A percentile compares a stretch with the other conserved stretches of the same genome.
phyloP scores from a whole-genome alignment of 768 basidiomycete species.

The Kwoniella botswanensis region DNA sequence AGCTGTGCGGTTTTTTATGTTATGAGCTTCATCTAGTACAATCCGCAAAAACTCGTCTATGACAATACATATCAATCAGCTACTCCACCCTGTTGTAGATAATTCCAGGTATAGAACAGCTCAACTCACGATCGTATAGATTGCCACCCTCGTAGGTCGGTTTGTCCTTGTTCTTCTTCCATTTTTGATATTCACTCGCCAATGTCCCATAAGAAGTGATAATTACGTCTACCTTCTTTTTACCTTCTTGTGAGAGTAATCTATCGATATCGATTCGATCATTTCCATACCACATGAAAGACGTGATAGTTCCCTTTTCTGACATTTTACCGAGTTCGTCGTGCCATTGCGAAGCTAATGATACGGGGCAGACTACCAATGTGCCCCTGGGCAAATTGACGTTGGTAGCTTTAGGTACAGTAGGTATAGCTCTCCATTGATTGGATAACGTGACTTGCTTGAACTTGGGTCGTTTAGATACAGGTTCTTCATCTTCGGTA shows the following conservation, averaged over 20 bases:
- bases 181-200: conserved; percentile 73
- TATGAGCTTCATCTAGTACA: conserved; percentile 81
- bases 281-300: conserved; percentile 85
- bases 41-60: conserved; percentile 49
- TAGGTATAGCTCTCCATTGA: conserved; percentile 52
- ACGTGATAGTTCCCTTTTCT: conserved; percentile 68
- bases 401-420: conserved; percentile 63
- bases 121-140: conserved; percentile 52
- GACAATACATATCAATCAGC: neutral
- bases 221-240: conserved; percentile 70
- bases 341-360: conserved; percentile 89
- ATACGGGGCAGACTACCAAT: conserved; percentile 89
- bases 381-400: conserved; percentile 72
- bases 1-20: conserved; percentile 80
- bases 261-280: conserved; percentile 74
- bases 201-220: conserved; percentile 91
- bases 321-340: conserved; percentile 87
- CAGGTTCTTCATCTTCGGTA: conserved; percentile 34
- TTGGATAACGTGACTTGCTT: conserved; percentile 55
- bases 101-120: neutral
- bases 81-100: neutral
- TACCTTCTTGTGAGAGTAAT: conserved; percentile 64
- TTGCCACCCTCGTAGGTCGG: conserved; percentile 68
- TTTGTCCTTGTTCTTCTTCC: conserved; percentile 62
- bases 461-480: conserved; percentile 53